Evolutionary conservation across 106 monocot genomes (phyloP).

Genomic region (Agapanthus africanus): DNA sequence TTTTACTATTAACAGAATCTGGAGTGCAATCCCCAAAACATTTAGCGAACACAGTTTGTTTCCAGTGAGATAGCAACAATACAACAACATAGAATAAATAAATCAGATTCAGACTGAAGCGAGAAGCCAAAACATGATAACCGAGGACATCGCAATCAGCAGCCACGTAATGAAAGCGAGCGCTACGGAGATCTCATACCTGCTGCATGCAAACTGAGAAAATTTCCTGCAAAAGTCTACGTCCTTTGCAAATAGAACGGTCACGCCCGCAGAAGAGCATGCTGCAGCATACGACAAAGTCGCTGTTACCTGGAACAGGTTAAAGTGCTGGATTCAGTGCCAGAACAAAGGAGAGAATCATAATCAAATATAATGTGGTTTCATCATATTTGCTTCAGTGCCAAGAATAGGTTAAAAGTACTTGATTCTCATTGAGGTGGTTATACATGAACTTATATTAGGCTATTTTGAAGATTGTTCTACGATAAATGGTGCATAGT

Average conservation of each 20-base stretch:
- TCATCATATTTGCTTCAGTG: too few species aligned
- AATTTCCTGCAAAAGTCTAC: conserved; percentile 18
- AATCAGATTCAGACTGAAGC: conserved; percentile 14
- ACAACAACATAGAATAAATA: conserved; percentile 1
- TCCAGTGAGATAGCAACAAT: background rate
- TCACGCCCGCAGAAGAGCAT: conserved; percentile 24
- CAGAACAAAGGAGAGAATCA: too few species aligned
- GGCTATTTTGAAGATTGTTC: too few species aligned
- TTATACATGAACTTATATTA: too few species aligned
- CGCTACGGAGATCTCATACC: conserved; percentile 15
- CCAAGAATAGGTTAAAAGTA: background rate
- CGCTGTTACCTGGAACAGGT: conserved; percentile 19
- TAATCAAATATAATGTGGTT: too few species aligned
- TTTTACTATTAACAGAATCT: too few species aligned
- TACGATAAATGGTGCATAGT: too few species aligned
- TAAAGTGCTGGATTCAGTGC: background rate
- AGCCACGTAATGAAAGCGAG: conserved; percentile 22
- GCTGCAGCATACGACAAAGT: conserved; percentile 23
- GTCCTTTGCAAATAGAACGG: conserved; percentile 23
- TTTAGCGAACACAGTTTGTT: too few species aligned
- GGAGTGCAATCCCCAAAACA: too few species aligned
- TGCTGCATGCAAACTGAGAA: conserved; percentile 16
- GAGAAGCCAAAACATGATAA: conserved; percentile 23
- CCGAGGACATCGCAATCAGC: conserved; percentile 21
- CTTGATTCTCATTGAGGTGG: too few species aligned